Conservation (phyloP, 2,329 filamentous ascomycete species). For the Penicillium vulpinum region DNA sequence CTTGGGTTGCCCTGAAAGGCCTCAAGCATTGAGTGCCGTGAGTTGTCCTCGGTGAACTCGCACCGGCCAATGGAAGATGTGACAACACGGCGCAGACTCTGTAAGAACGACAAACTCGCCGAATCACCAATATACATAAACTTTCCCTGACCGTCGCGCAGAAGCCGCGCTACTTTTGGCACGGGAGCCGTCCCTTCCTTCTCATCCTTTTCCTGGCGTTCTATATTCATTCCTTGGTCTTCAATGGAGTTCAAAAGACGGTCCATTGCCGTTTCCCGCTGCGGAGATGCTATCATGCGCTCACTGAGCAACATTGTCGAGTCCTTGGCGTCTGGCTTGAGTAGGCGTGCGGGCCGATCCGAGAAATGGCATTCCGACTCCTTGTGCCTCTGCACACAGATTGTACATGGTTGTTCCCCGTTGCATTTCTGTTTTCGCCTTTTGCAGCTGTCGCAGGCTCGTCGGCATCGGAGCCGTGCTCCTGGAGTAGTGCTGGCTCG, state of each 20-base stretch:
- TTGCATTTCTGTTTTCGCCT: slow-evolving; percentile 55
- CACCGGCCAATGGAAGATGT: slow-evolving; percentile 48
- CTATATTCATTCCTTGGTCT: slow-evolving; percentile 31
- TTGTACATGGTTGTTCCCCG: slow-evolving; percentile 53
- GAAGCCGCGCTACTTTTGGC: slow-evolving; percentile 46
- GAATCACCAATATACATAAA: slow-evolving; percentile 58
- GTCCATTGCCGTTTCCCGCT: slow-evolving; percentile 38
- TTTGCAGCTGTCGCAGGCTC: slow-evolving; percentile 50
- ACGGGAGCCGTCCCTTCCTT: slow-evolving; percentile 37
- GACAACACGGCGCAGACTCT: slow-evolving; percentile 54
- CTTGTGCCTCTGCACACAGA: slow-evolving; percentile 48
- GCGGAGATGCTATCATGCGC: slow-evolving; percentile 30
- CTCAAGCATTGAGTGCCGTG: slow-evolving; percentile 45
- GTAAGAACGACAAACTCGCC: slow-evolving; percentile 54
- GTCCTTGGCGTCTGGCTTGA: slow-evolving; percentile 35
- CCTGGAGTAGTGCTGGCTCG: slow-evolving; percentile 32
- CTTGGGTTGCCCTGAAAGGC: slow-evolving; percentile 38
- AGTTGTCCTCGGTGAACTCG: slow-evolving; percentile 43
- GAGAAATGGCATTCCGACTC: slow-evolving; percentile 45
- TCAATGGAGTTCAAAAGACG: slow-evolving; percentile 35
- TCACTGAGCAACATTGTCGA: slow-evolving; percentile 37
- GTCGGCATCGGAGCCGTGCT: slow-evolving; percentile 36
- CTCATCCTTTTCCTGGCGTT: slow-evolving; percentile 31
- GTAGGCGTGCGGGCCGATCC: slow-evolving; percentile 36
- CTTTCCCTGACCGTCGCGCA: slow-evolving; percentile 55